phyloP scores from a whole-genome alignment of 768 basidiomycete species.

The Pleurotus citrinopileatus region DNA sequence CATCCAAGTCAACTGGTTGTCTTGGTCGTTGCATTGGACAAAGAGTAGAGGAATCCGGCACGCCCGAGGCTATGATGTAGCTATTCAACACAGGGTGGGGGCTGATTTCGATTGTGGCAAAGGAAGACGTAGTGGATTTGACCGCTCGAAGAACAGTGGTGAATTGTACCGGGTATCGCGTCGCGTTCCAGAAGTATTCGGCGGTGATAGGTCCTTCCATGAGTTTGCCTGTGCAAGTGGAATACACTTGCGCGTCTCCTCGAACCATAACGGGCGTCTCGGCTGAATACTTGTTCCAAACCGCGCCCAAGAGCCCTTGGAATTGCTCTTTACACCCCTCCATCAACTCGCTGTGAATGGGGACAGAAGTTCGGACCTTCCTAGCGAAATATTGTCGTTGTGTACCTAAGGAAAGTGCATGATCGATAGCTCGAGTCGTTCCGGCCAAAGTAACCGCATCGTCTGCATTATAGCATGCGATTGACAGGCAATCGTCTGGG shows the following conservation, averaged over 20 bases:
- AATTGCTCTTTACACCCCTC: slow-evolving; percentile 24
- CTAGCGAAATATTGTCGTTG: slow-evolving; percentile 29
- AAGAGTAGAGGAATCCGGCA: no score
- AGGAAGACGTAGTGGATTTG: slow-evolving; percentile 16
- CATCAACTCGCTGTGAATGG: slow-evolving; percentile 37
- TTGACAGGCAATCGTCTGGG: slow-evolving; percentile 23
- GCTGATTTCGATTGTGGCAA: slow-evolving; percentile 28
- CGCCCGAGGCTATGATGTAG: not conserved
- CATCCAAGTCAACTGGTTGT: not conserved
- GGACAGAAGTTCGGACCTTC: slow-evolving; percentile 31
- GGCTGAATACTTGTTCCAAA: slow-evolving; percentile 16
- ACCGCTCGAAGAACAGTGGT: slow-evolving; percentile 25
- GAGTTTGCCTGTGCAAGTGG: slow-evolving; percentile 29
- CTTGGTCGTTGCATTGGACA: not conserved
- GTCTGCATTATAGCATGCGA: slow-evolving; percentile 39
- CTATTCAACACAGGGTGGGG: slow-evolving; percentile 28
- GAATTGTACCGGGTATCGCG: slow-evolving; percentile 35
- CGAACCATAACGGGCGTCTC: slow-evolving; percentile 28
- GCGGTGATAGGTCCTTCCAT: slow-evolving; percentile 22
- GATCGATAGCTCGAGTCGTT: slow-evolving; percentile 20
- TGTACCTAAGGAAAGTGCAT: slow-evolving; percentile 25
- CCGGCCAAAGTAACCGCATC: slow-evolving; percentile 38
- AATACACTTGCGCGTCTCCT: slow-evolving; percentile 31
- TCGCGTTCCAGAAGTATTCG: slow-evolving; percentile 40
- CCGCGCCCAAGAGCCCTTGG: not conserved